Evolutionary conservation across 495 filamentous ascomycete species (phyloP), one percentile per base, ranked within the genome.

Genomic region (Xylaria venustula): DNA sequence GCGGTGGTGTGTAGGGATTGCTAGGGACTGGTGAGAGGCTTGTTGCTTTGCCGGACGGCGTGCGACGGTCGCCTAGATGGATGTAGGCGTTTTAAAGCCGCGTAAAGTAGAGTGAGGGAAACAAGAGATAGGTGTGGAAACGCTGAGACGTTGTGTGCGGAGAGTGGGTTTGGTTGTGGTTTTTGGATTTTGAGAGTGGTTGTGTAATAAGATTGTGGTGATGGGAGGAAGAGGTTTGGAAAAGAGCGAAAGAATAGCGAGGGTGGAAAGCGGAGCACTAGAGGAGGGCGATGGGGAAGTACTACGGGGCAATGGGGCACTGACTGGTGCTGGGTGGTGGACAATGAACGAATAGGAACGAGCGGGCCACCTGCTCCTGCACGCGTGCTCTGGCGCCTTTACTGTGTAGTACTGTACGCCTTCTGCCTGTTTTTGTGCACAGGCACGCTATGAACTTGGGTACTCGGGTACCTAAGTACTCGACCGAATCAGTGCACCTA

Each of bases 141-240:
- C 41, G 41, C 55, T 53, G 49, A 20, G 48, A 52, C 19, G 47
- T 42, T 60, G 57, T 51, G 34, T 34, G 30, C 37, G 57, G 28
- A 34, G 47, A 45, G 22, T 30, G 37, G 57, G 47, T 44, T 52
- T n/a, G n/a, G 11, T 51, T 28, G 20, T 28, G 5, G n/a, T 17
- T 26, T 30, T 30, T 50, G 23, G 4, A n/a, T n/a, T 54, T 54
- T 30, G 51, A 22, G 51, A 54, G 25, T 42, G 44, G 44, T 41
- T n/a, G 37, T 41, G 36, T 54, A 54, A 42, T 60, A 54, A 54
- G 58, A 60, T 60, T 61, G 49, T 60, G 58, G 50, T 61, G 58
- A 47, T 36, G 50, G 48, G 50, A 50, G 32, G 22, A 42, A 61
- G 54, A 45, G 58, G 58, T 40, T 54, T 26, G 42, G 58, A 61